Conservation (phyloP, 345 rosid species). For the Syzygium jambos region DNA sequence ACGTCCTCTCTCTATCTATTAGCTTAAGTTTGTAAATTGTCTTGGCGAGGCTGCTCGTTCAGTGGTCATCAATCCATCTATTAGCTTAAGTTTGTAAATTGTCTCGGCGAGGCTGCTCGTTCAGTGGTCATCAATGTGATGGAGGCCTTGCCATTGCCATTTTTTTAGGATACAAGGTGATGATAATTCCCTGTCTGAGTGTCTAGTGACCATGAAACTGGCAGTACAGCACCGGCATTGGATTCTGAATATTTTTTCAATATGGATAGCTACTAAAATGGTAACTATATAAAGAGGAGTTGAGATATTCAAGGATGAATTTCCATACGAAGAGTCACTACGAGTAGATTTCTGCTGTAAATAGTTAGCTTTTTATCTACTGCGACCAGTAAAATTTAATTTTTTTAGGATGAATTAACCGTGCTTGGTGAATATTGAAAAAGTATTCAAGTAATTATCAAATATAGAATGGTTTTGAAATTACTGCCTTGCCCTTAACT, state of each 20-base stretch:
- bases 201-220: neutral
- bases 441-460: neutral
- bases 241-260: neutral
- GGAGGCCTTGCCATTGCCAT: neutral
- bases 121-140: neutral
- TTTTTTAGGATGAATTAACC: neutral
- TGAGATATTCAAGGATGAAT: neutral
- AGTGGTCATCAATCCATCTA: neutral
- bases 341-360: neutral
- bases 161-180: neutral
- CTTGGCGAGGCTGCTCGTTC: neutral
- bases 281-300: neutral
- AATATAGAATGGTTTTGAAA: neutral
- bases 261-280: neutral
- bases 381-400: neutral
- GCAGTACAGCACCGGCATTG: neutral
- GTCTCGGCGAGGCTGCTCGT: neutral
- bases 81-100: neutral
- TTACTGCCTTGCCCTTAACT: neutral
- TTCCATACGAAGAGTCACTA: neutral
- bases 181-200: neutral
- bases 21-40: neutral
- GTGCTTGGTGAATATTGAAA: neutral
- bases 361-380: neutral
- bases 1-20: neutral